Evolutionary conservation across 208 protist species (phyloP).

Genomic region (Crithidia brevicula): DNA sequence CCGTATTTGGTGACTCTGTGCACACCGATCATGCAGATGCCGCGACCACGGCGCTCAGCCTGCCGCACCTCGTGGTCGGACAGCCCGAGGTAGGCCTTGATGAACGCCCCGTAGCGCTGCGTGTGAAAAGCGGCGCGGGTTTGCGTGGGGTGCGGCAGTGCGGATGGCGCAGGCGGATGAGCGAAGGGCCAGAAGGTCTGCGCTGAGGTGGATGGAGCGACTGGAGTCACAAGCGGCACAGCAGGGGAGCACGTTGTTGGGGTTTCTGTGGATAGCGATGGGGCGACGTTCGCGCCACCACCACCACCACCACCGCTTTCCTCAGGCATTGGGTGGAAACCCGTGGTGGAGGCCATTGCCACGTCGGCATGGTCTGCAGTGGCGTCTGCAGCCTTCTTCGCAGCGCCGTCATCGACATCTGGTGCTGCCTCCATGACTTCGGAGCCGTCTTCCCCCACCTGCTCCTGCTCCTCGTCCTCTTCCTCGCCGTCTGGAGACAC

Average conservation of each 20-base stretch:
- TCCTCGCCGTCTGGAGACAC: conserved; percentile 24
- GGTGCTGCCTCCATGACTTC: too few species aligned
- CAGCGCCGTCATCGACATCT: too few species aligned
- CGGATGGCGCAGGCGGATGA: conserved; percentile 18
- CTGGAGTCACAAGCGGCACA: too few species aligned
- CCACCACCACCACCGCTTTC: too few species aligned
- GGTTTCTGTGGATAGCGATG: too few species aligned
- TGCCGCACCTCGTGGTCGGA: conserved; percentile 49
- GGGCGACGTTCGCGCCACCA: too few species aligned
- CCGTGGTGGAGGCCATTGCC: too few species aligned
- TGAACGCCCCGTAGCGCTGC: conserved; percentile 68
- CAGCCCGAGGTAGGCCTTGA: conserved; percentile 71
- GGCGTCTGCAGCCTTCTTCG: neutral
- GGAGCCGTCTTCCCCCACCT: neutral
- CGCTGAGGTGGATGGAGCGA: neutral
- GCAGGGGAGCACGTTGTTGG: too few species aligned
- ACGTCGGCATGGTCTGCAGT: too few species aligned
- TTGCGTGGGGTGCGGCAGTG: conserved; percentile 19
- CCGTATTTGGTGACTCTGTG: conserved; percentile 6
- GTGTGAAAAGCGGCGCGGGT: conserved; percentile 59
- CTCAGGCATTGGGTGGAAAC: too few species aligned
- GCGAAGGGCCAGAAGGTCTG: conserved; percentile 28
- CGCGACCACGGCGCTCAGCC: conserved; percentile 50
- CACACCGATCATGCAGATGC: conserved; percentile 73
- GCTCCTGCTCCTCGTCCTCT: conserved; percentile 11